Percentiles rank a stretch among this genome's conserved stretches.
phyloP scores from a whole-genome alignment of 1,284 basidiomycete species.

The Flammula alnicola region DNA sequence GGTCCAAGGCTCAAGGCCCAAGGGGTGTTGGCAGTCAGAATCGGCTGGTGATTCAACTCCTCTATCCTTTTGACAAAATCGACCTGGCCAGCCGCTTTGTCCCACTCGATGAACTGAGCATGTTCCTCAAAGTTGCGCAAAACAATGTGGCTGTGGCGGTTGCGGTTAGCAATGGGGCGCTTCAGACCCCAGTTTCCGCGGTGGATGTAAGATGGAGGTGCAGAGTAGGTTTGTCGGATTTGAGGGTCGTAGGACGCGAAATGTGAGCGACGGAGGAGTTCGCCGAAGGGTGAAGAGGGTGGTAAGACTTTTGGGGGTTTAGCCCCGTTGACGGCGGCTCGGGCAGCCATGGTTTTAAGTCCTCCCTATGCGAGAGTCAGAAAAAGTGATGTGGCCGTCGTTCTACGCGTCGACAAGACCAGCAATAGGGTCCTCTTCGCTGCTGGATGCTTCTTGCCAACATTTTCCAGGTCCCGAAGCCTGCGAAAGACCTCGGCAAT shows the following conservation, averaged over 20 bases:
- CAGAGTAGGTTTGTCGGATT: conserved; percentile 74
- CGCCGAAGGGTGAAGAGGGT: conserved; percentile 65
- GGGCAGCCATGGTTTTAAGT: conserved; percentile 21
- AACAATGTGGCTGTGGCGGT: conserved; percentile 65
- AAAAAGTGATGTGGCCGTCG: conserved; percentile 1
- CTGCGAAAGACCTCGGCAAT: conserved; percentile 22
- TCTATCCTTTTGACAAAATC: conserved; percentile 68
- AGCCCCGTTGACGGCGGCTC: conserved; percentile 39
- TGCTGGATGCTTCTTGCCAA: conserved; percentile 1
- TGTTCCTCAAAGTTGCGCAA: conserved; percentile 65
- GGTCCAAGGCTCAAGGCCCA: conserved; percentile 45
- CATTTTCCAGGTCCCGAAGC: conserved; percentile 14
- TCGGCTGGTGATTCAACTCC: conserved; percentile 58
- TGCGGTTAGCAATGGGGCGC: conserved; percentile 69
- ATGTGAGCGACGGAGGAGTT: conserved; percentile 74
- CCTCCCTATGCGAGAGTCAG: too few species aligned
- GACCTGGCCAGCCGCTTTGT: conserved; percentile 62
- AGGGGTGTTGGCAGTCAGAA: conserved; percentile 19
- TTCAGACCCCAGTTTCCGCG: conserved; percentile 83
- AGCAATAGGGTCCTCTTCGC: background rate
- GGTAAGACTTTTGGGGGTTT: conserved; percentile 27
- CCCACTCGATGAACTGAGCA: conserved; percentile 79
- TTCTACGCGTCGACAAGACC: conserved; percentile 8
- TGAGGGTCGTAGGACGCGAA: conserved; percentile 77
- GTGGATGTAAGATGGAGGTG: conserved; percentile 66